Evolutionary conservation across 2,329 filamentous ascomycete genomes (phyloP).

Genomic region (Microcyclospora pomicola): DNA sequence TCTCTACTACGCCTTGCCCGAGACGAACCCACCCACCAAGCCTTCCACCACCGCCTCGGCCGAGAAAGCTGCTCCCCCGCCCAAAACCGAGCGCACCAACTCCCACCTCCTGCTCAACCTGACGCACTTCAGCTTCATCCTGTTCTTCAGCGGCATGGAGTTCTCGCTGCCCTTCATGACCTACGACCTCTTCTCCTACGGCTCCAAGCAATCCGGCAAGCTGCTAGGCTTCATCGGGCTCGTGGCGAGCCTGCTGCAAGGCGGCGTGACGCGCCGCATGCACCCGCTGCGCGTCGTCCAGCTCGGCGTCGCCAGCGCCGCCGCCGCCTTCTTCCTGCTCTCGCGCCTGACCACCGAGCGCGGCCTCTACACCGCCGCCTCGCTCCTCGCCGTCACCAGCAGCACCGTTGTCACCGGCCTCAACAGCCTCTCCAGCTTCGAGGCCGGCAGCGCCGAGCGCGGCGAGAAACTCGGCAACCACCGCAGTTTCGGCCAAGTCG

Average conservation of each 20-base stretch:
- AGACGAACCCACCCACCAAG: slow-evolving; percentile 50
- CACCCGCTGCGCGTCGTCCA: slow-evolving; percentile 69
- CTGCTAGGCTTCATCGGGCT: slow-evolving; percentile 85
- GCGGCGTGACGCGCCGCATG: slow-evolving; percentile 74
- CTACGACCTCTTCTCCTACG: slow-evolving; percentile 79
- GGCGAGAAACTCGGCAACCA: slow-evolving; percentile 78
- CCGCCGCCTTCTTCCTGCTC: slow-evolving; percentile 68
- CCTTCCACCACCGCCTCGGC: slow-evolving; percentile 13
- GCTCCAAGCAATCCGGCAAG: slow-evolving; percentile 64
- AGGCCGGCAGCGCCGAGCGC: slow-evolving; percentile 65
- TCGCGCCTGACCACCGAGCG: slow-evolving; percentile 52
- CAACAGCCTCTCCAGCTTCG: slow-evolving; percentile 83
- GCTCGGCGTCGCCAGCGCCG: slow-evolving; percentile 62
- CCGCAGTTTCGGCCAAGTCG: slow-evolving; percentile 69
- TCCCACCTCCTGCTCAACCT: slow-evolving; percentile 69
- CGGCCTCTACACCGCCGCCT: slow-evolving; percentile 68
- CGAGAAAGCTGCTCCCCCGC: slow-evolving; percentile 13
- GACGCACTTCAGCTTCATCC: slow-evolving; percentile 77
- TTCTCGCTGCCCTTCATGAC: slow-evolving; percentile 97
- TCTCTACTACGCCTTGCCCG: slow-evolving; percentile 69
- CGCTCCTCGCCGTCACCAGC: slow-evolving; percentile 74
- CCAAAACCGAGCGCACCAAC: slow-evolving; percentile 50
- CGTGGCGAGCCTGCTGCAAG: slow-evolving; percentile 82
- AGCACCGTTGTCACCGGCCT: slow-evolving; percentile 90
- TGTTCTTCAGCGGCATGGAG: slow-evolving; percentile 97